A percentile compares a stretch with the other conserved stretches of the same genome.
Evolutionary conservation across 2,329 filamentous ascomycete species (phyloP).

Genomic region (Ascochyta rabiei): DNA sequence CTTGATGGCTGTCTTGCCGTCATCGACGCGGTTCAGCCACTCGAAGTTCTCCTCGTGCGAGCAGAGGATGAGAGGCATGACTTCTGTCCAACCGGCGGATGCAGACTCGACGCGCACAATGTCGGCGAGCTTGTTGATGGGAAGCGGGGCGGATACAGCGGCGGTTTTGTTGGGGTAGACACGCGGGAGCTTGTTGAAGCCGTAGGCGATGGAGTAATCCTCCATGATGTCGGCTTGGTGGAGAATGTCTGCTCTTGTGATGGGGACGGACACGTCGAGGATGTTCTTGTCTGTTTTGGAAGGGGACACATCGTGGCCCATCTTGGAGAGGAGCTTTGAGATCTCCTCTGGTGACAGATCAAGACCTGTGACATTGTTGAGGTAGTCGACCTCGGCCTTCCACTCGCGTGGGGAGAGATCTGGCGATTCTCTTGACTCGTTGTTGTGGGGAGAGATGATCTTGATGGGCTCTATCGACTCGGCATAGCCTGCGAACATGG

Average conservation of each 20-base stretch:
- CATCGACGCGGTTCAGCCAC: conserved; percentile 89
- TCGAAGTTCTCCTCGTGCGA: conserved; percentile 98
- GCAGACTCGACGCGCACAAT: conserved; percentile 88
- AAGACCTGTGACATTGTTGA: conserved; percentile 91
- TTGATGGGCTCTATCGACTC: conserved; percentile 93
- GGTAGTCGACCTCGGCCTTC: conserved; percentile 86
- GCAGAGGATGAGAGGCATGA: conserved; percentile 94
- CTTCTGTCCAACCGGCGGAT: conserved; percentile 95
- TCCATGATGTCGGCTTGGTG: conserved; percentile 99
- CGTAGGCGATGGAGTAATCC: conserved; percentile 94
- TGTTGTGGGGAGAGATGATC: conserved; percentile 90
- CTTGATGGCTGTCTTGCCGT: conserved; percentile 80
- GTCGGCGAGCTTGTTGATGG: conserved; percentile 93
- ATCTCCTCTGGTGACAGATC: conserved; percentile 75
- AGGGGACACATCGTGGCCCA: conserved; percentile 83
- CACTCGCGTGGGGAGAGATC: conserved; percentile 77
- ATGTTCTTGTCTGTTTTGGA: conserved; percentile 70
- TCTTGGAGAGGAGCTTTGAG: conserved; percentile 81
- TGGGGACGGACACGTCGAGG: conserved; percentile 81
- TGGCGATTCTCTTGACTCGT: conserved; percentile 79
- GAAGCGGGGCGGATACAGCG: conserved; percentile 83
- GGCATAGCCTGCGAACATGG: conserved; percentile 96
- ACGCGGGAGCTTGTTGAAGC: conserved; percentile 93
- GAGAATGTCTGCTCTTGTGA: conserved; percentile 90
- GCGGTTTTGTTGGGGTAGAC: conserved; percentile 84